Base-by-base conservation (phyloP, 2,329 filamentous ascomycete genomes). In the Saccharata proteae region DNA sequence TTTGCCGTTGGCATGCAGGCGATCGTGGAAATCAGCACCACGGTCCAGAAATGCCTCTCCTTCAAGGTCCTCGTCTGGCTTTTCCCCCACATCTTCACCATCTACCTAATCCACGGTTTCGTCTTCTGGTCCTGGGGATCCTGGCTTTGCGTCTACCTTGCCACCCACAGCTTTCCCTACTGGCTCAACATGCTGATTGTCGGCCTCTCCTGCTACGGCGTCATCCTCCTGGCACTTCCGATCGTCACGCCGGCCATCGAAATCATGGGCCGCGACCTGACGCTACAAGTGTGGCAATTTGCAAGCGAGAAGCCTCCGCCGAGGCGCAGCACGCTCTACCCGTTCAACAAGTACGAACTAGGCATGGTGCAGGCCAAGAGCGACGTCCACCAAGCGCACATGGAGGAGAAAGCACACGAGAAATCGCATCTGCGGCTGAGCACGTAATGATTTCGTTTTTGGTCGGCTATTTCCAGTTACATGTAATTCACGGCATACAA, bases 81-180 rank as follows among this genome's bases (percentile, higher is more conserved):
- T 12, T 64, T 64, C 43, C 62, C 61, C 4, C 62, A 65, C 41
- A 59, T 64, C 40, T 64, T 64, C 44, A 65, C 59, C 21, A 61
- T 65, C 32, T 65, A 65, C 39, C 54, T 65, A 6, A 49, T 64
- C 29, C 62, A 65, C 39, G 62, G 62, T 21, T 31, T 65, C 43
- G 36, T 67, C 44, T 49, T 70, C 61, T 59, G 56, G 56, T 50
- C 41, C 27, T 52, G 54, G 38, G 56, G 56, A 14, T 45, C 47
- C 17, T 58, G 51, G 47, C 46, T 57, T 15, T 45, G 53, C 32
- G 43, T 57, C 2, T 40, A 47, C 25, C 46, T 59, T 11, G 52
- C 52, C 4, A 37, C 41, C 1, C 41, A 42, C 3, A 42, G 39
- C 11, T 37, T 55, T 10, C 40, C 42, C 3, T 59, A 57, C 36